Base-by-base conservation (phyloP, 2,329 filamentous ascomycete species). In the Colletotrichum siamense region DNA sequence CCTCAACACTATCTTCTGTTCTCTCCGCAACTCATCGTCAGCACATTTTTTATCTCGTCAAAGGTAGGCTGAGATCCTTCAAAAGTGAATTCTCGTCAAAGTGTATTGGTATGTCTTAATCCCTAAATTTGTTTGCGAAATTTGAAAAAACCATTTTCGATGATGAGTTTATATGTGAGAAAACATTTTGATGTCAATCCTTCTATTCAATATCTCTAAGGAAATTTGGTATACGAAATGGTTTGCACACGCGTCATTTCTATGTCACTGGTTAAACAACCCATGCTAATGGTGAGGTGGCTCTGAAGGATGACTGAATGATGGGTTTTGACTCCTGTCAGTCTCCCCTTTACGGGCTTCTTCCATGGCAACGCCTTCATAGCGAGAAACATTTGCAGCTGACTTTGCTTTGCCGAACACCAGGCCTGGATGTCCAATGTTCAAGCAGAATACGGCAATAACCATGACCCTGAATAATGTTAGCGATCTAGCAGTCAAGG, bases 401-500 rank as follows among this genome's bases (percentile, higher is more conserved):
- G 4, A 5, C 32, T 36, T 32, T 28, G 8, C 15, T 15, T 18
- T 15, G 18, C 24, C 44, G n/a, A 76, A 77, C 3, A 69, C 28
- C 10, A 77, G n/a, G 2, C 69, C 76, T 1, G 76, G 76, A 30
- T 77, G 76, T 15, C 73, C 76, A 2, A 77, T 22, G 7, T 26
- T 39, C 4, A 77, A 24, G 30, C 26, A 69, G 3, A 77, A 61
- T 2, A 73, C 69, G 8, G 76, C 76, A 26, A 62, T 10, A 6
- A 69, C 52, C 73, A 77, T 76, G 12, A 76, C 39, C 5, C 76
- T 76, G 22, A 6, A 22, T 9, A 5, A 61, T 44, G 3, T 44
- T 44, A 44, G 39, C 18, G 3, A 3, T 44, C 18, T 3, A 3
- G 39, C 39, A 44, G 39, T 44, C 39, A n/a, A n/a, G 39, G 39